Base-by-base conservation (phyloP, 2,329 filamentous ascomycete genomes). In the Trichoderma cornu-damae region DNA sequence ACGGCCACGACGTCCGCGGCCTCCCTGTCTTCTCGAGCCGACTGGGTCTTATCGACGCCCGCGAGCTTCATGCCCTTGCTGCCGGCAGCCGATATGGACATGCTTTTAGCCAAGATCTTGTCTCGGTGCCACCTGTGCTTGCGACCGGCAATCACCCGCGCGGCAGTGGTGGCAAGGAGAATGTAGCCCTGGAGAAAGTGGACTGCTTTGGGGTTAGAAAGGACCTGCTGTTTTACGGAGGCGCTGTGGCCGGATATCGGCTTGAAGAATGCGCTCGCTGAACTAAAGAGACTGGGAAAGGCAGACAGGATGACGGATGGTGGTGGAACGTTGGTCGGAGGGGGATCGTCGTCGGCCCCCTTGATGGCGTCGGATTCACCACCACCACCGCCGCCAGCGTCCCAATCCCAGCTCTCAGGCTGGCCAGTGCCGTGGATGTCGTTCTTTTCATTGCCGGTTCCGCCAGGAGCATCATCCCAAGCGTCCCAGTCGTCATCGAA, bases 71-170 rank as follows among this genome's bases (percentile, higher is more conserved):
- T 96, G 3, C 93, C 86, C 65, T 89, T 90, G 53, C 85, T 82
- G 3, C 85, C 86, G 2, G 86, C 82, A 14, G 85, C 84, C 1
- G 90, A 89, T 60, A 97, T 96, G 57, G 88, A 85, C 89, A 96
- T 96, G 67, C 87, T 86, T 70, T 96, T 90, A 1, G 89, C 83
- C 11, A 97, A 77, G 61, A 90, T 85, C 61, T 84, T 87, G 72
- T 97, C 93, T 54, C 93, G 83, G 69, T 96, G 93, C 93, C 93
- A 97, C 57, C 93, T 87, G 51, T 88, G 76, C 66, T 89, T 91
- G 58, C 93, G 86, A 9, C 92, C 93, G 1, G 89, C 88, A 58
- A 96, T 85, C 49, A 96, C 81, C 43, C 87, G 87, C n/a, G 84
- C 89, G 22, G 87, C 85, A 9, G 90, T 88, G 2, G 78, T 79